Base-by-base conservation (phyloP, 2,329 filamentous ascomycete genomes). In the Claviceps africana region DNA sequence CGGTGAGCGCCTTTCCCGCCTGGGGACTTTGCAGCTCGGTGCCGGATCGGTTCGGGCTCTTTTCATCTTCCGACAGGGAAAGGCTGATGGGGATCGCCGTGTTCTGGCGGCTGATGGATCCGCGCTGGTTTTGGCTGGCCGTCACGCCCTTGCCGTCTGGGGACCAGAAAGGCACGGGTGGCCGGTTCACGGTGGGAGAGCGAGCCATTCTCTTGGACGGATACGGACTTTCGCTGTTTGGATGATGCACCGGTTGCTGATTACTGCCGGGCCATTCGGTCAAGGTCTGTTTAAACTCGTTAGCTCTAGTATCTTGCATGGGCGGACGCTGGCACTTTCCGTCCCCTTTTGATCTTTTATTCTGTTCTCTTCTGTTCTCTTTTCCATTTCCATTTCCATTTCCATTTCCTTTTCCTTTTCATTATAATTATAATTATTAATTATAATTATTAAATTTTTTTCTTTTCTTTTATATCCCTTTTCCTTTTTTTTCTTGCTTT, bases 51-150 rank as follows among this genome's bases (percentile, higher is more conserved):
- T 75, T 77, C 21, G 76, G 76, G 49, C 77, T 81, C 56, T 72
- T 72, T 60, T 82, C 79, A 56, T 82, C 78, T 56, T 82, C 78
- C 2, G 78, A 81, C 2, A 81, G 67, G 0, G 78, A 81, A 1
- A 82, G 65, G 51, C 68, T 79, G 17, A 77, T 74, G 0, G 74
- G 73, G 2, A 66, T 59, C 28, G 65, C 64, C 10, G 63, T 54
- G 46, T 56, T 62, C 22, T 64, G 64, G 11, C 62, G 61, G 47
- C 54, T 57, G 7, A 53, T 50, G 2, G 61, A 58, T 43, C 55
- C 56, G 52, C 58, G 61, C 19, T 54, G 58, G 17, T 51, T 45
- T 6, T 62, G 62, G 15, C 45, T 51, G 31, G 53, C 15, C 37
- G 43, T 52, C 15, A 55, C 50, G 21, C 62, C 65, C 19, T 62